A percentile compares a stretch with the other conserved stretches of the same genome.
phyloP scores from a whole-genome alignment of 768 basidiomycete genomes.

The Kwoniella europaea region DNA sequence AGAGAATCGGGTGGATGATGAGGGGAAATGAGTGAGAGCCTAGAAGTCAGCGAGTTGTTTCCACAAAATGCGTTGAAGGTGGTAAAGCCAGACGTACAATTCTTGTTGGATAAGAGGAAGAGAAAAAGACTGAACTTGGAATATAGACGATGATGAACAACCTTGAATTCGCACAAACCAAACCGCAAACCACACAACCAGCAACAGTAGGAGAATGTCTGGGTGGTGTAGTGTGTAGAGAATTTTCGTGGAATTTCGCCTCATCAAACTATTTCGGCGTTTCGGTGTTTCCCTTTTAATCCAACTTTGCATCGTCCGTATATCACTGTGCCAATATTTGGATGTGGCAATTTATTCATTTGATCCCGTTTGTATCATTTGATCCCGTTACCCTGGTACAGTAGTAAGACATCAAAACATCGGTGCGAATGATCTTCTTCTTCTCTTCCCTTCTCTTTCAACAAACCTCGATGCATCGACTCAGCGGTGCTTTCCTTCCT shows the following conservation, averaged over 20 bases:
- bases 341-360: conserved; percentile 9
- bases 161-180: conserved; percentile 9
- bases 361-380: conserved; percentile 17
- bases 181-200: not conserved
- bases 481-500: conserved; percentile 39
- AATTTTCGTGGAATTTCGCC: conserved; percentile 27
- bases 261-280: conserved; percentile 12
- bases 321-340: no score
- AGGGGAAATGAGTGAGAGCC: not conserved
- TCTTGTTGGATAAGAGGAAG: conserved; percentile 24
- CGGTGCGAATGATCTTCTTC: conserved; percentile 22
- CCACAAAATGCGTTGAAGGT: not conserved
- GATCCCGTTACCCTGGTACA: conserved; percentile 10
- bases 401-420: not conserved
- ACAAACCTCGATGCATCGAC: conserved; percentile 46
- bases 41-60: conserved; percentile 3
- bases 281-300: no score
- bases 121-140: not conserved
- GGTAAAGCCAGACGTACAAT: conserved; percentile 22
- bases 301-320: no score
- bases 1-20: not conserved
- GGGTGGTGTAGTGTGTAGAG: conserved; percentile 2
- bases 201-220: conserved; percentile 5
- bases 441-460: conserved; percentile 11
- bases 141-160: conserved; percentile 8